Base-by-base conservation (phyloP, 2,329 filamentous ascomycete genomes). In the Aspergillus sp. region DNA sequence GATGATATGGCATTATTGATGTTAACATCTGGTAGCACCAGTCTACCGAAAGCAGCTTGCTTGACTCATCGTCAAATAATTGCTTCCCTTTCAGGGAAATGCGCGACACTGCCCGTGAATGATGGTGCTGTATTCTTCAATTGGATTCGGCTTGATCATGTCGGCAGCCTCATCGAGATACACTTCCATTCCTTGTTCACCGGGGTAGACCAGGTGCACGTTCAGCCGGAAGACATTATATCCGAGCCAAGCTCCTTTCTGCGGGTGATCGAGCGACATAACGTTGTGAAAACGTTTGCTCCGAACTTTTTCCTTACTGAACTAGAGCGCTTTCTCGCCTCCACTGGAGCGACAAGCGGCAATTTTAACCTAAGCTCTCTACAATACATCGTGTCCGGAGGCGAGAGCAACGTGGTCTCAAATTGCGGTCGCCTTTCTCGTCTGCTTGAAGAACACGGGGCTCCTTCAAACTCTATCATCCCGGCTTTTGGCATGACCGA, bases 81-180 rank as follows among this genome's bases (percentile, higher is more conserved):
- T 0, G 63, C 75, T 1, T 71, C 81, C 0, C 57, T 81, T 12
- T 10, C 55, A 2, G 79, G 78, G 22, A 84, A 84, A 64, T 56
- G 61, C 2, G 49, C 57, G 3, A 26, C 55, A 12, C 69, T 73
- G 53, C 61, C 71, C 9, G 69, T 72, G 1, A 66, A 67, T 0
- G 49, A 61, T 3, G 69, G 72, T 9, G 62, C 73, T 9, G 64
- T 76, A 0, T 77, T 80, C 42, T 65, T 84, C 4, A 81, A 79
- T 60, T 84, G 81, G 81, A 77, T 83, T 18, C 77, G 75, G 0
- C 69, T 85, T 9, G 83, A 86, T 59, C 84, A 86, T 59, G 82
- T 84, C 10, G 84, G 80, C 0, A 79, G 73, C 61, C 69, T 87
- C 4, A 71, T 75, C 1, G 81, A 86, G 54, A 78, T 81, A 11